Conservation (phyloP, 2,329 filamentous ascomycete species). For the Xylariaceae sp. region DNA sequence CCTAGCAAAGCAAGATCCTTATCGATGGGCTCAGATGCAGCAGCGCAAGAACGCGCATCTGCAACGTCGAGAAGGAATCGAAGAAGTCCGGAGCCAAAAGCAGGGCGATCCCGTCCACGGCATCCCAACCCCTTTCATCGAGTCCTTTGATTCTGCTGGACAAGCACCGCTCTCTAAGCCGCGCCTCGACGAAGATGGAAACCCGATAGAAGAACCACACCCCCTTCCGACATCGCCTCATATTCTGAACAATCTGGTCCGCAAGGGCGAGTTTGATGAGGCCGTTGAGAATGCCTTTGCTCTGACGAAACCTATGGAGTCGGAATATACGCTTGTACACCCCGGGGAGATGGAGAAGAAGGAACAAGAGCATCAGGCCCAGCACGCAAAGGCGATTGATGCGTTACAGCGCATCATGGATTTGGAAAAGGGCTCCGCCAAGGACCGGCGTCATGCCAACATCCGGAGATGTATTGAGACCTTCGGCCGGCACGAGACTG, state of each 20-base stretch:
- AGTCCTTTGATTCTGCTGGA: slow-evolving; percentile 75
- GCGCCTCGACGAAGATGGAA: slow-evolving; percentile 50
- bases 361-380: slow-evolving; percentile 54
- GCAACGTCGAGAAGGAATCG: slow-evolving; percentile 73
- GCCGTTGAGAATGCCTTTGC: slow-evolving; percentile 72
- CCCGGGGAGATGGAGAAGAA: slow-evolving; percentile 47
- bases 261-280: slow-evolving; percentile 68
- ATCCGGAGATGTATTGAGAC: slow-evolving; percentile 82
- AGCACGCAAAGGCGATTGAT: slow-evolving; percentile 72
- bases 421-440: slow-evolving; percentile 77
- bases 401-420: slow-evolving; percentile 82
- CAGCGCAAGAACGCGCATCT: slow-evolving; percentile 86
- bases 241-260: slow-evolving; percentile 79
- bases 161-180: slow-evolving; percentile 50
- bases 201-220: slow-evolving; percentile 47
- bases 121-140: slow-evolving; percentile 79
- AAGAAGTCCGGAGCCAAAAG: slow-evolving; percentile 66
- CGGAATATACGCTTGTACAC: slow-evolving; percentile 46
- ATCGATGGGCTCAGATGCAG: slow-evolving; percentile 78
- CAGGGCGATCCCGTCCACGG: slow-evolving; percentile 83
- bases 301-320: slow-evolving; percentile 65
- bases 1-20: slow-evolving; percentile 77
- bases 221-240: slow-evolving; percentile 55
- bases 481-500: slow-evolving; percentile 92
- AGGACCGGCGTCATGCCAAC: slow-evolving; percentile 82